These are phyloP conservation scores for Populus nigra DNA, from an alignment of 345 rosid species.

Conservation along the genomic window DNA sequence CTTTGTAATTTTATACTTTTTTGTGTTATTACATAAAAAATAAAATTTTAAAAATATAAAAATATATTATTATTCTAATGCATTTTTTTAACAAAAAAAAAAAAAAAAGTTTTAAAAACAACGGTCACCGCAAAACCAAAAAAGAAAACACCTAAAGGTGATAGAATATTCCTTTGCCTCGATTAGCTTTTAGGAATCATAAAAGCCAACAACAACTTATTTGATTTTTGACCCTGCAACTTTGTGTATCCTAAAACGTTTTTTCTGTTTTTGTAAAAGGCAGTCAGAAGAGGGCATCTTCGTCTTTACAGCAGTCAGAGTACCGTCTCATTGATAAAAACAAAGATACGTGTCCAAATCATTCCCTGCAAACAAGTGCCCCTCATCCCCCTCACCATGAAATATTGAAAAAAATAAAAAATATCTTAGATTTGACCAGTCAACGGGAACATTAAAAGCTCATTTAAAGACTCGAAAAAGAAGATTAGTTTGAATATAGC, in stretches of 20 bases:
- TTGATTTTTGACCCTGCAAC: too few species aligned
- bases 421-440: slow-evolving; percentile 36
- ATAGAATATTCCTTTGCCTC: slow-evolving; percentile 2
- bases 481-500: slow-evolving; percentile 33
- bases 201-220: too few species aligned
- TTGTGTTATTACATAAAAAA: too few species aligned
- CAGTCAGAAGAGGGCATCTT: neutral
- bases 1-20: too few species aligned
- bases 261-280: neutral
- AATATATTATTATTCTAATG: too few species aligned
- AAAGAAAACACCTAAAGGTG: too few species aligned
- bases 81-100: too few species aligned
- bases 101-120: too few species aligned
- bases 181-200: neutral
- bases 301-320: neutral
- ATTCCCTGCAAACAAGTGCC: neutral
- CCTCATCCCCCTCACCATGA: neutral
- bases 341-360: neutral
- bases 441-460: slow-evolving; percentile 38
- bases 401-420: neutral
- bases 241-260: too few species aligned
- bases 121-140: too few species aligned
- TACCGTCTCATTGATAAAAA: neutral
- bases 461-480: slow-evolving; percentile 15
- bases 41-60: too few species aligned